Evolutionary conservation across 805 yeast genomes (phyloP), one percentile per base, ranked within the genome.

Genomic region (Hanseniaspora occidentalis): DNA sequence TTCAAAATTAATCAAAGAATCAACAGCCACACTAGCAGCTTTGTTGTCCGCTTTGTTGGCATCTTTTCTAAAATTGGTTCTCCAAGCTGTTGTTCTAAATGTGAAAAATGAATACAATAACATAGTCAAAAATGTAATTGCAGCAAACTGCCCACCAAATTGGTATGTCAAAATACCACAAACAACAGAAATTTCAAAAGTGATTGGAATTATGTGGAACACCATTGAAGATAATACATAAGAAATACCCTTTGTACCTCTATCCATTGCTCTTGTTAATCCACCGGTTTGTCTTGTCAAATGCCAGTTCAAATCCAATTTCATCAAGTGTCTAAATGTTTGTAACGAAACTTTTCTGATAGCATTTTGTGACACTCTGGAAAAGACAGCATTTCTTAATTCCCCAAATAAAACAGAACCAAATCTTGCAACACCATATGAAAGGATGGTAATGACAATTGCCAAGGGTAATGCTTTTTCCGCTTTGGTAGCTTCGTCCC

Each of bases 201-300:
- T 71, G 31, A 89, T 82, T 7, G 98, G 98, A 25, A 89, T 66
- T 27, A 92, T 88, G 57, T 92, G 97, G 66, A 92, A 89, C n/a
- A 92, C 95, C 95, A 89, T 84, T 2, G 97, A 95, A 27, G 84
- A 77, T 36, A 92, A 65, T 4, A 92, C 96, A 51, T 83, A 88
- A 10, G 94, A 79, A 40, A 92, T 89, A 65, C 98, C 98, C 52
- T 92, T 89, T 1, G 97, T 89, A 58, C 98, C 98, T 47, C 98
- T 69, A 53, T 92, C 98, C 52, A 92, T 92, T 1, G 97, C 97
- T 45, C 98, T 69, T 0, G 96, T 89, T 25, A 92, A 62, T 0
- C 96, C 97, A 48, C 98, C 98, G 0, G 98, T 92, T 58, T 92
- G 97, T 49, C 88, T 70, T 9, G 89, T 71, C 31, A 92, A 62